These are phyloP conservation scores for Fusarium sp. DNA, from an alignment of 2,329 filamentous ascomycete genomes.

Conservation along the genomic window DNA sequence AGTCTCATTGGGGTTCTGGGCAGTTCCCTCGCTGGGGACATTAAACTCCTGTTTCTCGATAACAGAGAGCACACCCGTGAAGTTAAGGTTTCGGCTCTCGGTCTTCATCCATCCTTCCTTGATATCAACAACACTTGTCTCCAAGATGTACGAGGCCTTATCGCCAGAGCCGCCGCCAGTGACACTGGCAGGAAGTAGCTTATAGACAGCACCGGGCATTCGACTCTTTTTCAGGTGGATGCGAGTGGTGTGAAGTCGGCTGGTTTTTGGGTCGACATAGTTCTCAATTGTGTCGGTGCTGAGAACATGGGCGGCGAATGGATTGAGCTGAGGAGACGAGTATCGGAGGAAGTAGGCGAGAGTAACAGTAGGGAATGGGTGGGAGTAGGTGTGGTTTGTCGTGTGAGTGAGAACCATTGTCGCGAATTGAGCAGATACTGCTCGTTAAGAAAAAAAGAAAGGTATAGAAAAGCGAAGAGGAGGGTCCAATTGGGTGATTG, in stretches of 20 bases:
- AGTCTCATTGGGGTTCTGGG: constrained; percentile 59
- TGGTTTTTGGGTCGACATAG: constrained; percentile 77
- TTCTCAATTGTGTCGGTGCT: constrained; percentile 86
- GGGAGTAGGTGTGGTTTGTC: constrained; percentile 78
- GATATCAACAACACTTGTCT: constrained; percentile 82
- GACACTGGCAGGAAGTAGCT: constrained; percentile 77
- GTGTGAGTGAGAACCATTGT: constrained; percentile 73
- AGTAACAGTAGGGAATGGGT: constrained; percentile 86
- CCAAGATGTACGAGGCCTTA: constrained; percentile 83
- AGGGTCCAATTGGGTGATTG: constrained; percentile 34
- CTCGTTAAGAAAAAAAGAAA: constrained; percentile 26
- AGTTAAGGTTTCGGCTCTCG: constrained; percentile 84
- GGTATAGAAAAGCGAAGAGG: constrained; percentile 2
- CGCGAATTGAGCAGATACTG: constrained; percentile 37
- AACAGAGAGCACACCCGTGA: constrained; percentile 82
- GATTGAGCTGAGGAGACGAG: constrained; percentile 76
- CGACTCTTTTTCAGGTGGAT: constrained; percentile 86
- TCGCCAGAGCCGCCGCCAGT: constrained; percentile 73
- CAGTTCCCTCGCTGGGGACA: constrained; percentile 49
- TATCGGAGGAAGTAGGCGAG: constrained; percentile 92
- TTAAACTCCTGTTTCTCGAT: constrained; percentile 80
- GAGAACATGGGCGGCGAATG: constrained; percentile 83
- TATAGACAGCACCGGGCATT: constrained; percentile 78
- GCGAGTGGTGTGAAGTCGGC: constrained; percentile 80
- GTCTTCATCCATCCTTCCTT: constrained; percentile 86